A percentile compares a stretch with the other conserved stretches of the same genome.
These are phyloP conservation scores for Phytophthora nicotianae DNA, from an alignment of 352 stramenopile genomes.

Conservation along the genomic window DNA sequence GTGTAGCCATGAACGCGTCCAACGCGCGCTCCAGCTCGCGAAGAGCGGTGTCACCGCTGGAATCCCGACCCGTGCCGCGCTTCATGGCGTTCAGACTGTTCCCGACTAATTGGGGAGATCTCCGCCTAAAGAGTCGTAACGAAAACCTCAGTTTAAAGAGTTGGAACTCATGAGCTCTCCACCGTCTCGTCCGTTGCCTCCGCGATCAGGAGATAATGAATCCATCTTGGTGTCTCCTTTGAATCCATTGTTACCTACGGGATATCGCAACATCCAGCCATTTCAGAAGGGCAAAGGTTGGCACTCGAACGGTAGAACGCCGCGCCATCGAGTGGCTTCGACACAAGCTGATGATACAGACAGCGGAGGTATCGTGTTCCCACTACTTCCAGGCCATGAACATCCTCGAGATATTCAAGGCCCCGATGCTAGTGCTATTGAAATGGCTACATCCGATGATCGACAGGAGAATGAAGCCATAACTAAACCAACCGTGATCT, in stretches of 20 bases:
- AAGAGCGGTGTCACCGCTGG: slow-evolving; percentile 25
- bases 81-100: slow-evolving; percentile 17
- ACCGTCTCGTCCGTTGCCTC: slow-evolving; percentile 16
- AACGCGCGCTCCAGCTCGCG: slow-evolving; percentile 64
- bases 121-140: neutral
- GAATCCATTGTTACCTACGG: slow-evolving; percentile 59
- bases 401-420: slow-evolving; percentile 17
- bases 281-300: slow-evolving; percentile 71
- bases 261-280: slow-evolving; percentile 72
- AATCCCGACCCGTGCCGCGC: slow-evolving; percentile 14
- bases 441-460: slow-evolving; percentile 18
- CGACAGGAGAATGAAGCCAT: slow-evolving; percentile 27
- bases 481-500: slow-evolving; percentile 8
- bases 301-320: slow-evolving; percentile 58
- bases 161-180: slow-evolving; percentile 20
- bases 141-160: neutral
- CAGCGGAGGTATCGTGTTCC: slow-evolving; percentile 52
- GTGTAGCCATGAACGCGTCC: slow-evolving; percentile 58
- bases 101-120: slow-evolving; percentile 33
- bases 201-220: slow-evolving; percentile 20
- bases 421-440: slow-evolving; percentile 26
- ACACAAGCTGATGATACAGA: slow-evolving; percentile 16
- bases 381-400: slow-evolving; percentile 30
- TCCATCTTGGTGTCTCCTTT: slow-evolving; percentile 55
- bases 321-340: slow-evolving; percentile 13